Conservation (phyloP, 192 early-diverging fungal genomes). For the Linnemannia exigua region DNA sequence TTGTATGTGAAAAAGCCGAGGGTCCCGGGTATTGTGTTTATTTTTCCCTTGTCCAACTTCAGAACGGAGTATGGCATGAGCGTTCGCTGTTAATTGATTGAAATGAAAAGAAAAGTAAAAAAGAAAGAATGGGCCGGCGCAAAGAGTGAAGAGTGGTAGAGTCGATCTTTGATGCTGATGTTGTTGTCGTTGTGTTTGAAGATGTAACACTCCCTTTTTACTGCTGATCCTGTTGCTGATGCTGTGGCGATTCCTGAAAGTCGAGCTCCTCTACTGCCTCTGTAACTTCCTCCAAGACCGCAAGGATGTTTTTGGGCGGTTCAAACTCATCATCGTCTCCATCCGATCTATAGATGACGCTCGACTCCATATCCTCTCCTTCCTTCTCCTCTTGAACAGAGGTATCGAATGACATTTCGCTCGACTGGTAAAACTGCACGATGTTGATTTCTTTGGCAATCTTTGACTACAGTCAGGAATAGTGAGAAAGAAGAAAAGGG, state of each 20-base stretch:
- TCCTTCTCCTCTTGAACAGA: conserved; percentile 24
- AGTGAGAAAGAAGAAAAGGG: background rate
- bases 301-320: conserved; percentile 46
- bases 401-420: conserved; percentile 33
- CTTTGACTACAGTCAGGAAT: conserved; percentile 36
- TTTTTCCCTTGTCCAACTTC: conserved; percentile 1
- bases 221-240: conserved; percentile 9
- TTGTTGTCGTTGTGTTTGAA: background rate
- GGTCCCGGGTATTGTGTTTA: background rate
- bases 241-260: conserved; percentile 4
- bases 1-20: no score
- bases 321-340: conserved; percentile 27
- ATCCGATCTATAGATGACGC: conserved; percentile 18
- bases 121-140: background rate
- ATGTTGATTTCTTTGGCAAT: conserved; percentile 53
- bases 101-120: background rate
- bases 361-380: conserved; percentile 14
- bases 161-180: background rate
- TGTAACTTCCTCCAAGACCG: conserved; percentile 38
- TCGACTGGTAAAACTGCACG: conserved; percentile 33
- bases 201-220: background rate
- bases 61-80: background rate
- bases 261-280: conserved; percentile 25
- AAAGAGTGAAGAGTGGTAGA: background rate
- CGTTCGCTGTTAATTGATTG: background rate